These are phyloP conservation scores for Crithidia acanthocephali DNA, from an alignment of 208 protist species.

Conservation along the genomic window DNA sequence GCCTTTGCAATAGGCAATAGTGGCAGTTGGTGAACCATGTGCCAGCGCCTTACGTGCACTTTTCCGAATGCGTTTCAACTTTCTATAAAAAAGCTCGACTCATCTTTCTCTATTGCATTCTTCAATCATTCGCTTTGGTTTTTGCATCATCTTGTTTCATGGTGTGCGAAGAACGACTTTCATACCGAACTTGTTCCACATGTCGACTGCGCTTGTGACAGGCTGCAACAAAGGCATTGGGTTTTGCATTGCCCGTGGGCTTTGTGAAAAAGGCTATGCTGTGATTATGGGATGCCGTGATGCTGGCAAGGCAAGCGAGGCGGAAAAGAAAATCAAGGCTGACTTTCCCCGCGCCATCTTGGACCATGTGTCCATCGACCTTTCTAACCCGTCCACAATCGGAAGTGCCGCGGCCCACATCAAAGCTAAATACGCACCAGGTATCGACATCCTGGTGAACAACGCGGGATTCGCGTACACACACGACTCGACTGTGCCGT, in stretches of 20 bases:
- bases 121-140: too few species aligned
- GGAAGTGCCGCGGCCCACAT: slow-evolving; percentile 23
- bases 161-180: too few species aligned
- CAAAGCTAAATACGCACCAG: slow-evolving; percentile 15
- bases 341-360: slow-evolving; percentile 7
- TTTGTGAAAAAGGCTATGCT: slow-evolving; percentile 28
- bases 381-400: slow-evolving; percentile 18
- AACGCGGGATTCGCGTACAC: slow-evolving; percentile 50
- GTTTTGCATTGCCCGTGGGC: slow-evolving; percentile 39
- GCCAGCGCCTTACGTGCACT: too few species aligned
- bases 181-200: too few species aligned
- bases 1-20: too few species aligned
- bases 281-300: slow-evolving; percentile 47
- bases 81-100: too few species aligned
- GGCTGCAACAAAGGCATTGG: slow-evolving; percentile 43
- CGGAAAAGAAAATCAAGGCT: slow-evolving; percentile 21
- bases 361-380: slow-evolving; percentile 24
- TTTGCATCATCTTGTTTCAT: too few species aligned
- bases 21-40: too few species aligned
- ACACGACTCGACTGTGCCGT: slow-evolving; percentile 20
- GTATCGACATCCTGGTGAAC: slow-evolving; percentile 49
- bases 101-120: too few species aligned
- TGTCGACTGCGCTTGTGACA: slow-evolving; percentile 31
- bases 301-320: slow-evolving; percentile 9
- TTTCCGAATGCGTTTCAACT: too few species aligned